Evolutionary conservation across 2,329 filamentous ascomycete species (phyloP).

Genomic region (Triangularia setosa): DNA sequence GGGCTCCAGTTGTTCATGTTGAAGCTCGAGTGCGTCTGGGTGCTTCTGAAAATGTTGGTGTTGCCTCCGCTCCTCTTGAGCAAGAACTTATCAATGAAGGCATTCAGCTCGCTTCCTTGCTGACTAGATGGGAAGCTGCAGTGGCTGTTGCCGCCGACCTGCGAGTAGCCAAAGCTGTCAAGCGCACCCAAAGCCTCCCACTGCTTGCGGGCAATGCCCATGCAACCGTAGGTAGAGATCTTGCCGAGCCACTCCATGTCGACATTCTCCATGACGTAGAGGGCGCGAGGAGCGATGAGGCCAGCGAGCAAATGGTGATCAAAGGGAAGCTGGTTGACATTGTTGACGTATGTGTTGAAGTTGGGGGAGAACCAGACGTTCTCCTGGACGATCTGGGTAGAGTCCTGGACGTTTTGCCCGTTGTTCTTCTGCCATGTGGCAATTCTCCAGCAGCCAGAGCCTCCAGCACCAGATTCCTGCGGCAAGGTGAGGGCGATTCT

Average conservation of each 20-base stretch:
- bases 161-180: conserved; percentile 47
- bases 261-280: conserved; percentile 50
- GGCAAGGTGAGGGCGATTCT: conserved; percentile 47
- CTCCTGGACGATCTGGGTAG: conserved; percentile 47
- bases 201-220: conserved; percentile 43
- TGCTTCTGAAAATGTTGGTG: conserved; percentile 22
- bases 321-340: conserved; percentile 41
- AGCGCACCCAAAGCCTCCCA: conserved; percentile 45
- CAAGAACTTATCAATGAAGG: conserved; percentile 48
- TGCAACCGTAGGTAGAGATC: conserved; percentile 46
- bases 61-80: conserved; percentile 27
- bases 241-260: conserved; percentile 48
- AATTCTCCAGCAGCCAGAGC: conserved; percentile 44
- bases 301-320: conserved; percentile 52
- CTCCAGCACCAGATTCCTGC: conserved; percentile 48
- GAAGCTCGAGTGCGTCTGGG: conserved; percentile 21
- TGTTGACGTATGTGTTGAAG: conserved; percentile 52
- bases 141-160: conserved; percentile 45
- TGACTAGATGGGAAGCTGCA: conserved; percentile 45
- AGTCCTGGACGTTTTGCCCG: conserved; percentile 42
- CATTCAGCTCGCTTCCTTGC: conserved; percentile 41
- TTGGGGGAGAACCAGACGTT: conserved; percentile 49
- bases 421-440: conserved; percentile 35
- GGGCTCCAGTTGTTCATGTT: conserved; percentile 23
- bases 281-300: conserved; percentile 46